Evolutionary conservation across 768 basidiomycete species (phyloP).

Genomic region (Phlegmacium glaucopus): DNA sequence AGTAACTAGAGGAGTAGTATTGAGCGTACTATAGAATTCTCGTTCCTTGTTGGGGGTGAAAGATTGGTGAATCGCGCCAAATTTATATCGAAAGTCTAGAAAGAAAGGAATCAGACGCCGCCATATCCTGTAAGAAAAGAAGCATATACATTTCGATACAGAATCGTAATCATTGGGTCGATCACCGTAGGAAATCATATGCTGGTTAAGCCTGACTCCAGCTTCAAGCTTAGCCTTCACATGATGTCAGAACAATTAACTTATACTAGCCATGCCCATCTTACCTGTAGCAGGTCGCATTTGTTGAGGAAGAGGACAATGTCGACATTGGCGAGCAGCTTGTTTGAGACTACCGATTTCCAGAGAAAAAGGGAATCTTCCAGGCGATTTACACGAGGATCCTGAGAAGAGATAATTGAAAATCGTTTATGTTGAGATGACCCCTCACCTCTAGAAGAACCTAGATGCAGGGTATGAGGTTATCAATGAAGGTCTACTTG

Average conservation of each 20-base stretch:
- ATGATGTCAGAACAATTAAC: constrained; percentile 3
- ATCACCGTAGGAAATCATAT: constrained; percentile 71
- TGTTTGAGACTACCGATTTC: constrained; percentile 71
- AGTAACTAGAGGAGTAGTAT: not conserved
- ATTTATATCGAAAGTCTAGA: constrained; percentile 72
- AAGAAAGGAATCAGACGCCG: not conserved
- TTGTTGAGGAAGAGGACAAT: constrained; percentile 84
- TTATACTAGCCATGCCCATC: constrained; percentile 9
- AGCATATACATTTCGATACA: constrained; percentile 65
- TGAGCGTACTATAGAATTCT: constrained; percentile 63
- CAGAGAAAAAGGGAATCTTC: constrained; percentile 79
- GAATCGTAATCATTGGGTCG: constrained; percentile 77
- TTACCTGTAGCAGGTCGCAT: constrained; percentile 69
- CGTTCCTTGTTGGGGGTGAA: constrained; percentile 68
- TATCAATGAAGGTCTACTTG: constrained; percentile 3
- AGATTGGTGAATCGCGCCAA: constrained; percentile 64
- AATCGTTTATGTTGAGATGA: constrained; percentile 3
- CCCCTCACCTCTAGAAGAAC: constrained; percentile 65
- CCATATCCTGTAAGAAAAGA: not conserved
- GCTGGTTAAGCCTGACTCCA: constrained; percentile 66
- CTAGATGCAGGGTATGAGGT: constrained; percentile 17
- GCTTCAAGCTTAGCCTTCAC: constrained; percentile 68
- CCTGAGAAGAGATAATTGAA: constrained; percentile 39
- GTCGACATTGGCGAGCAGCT: constrained; percentile 67
- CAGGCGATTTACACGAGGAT: constrained; percentile 67